Evolutionary conservation across 371 early-diverging fungal species (phyloP).

Genomic region (Lichtheimia corymbifera): DNA sequence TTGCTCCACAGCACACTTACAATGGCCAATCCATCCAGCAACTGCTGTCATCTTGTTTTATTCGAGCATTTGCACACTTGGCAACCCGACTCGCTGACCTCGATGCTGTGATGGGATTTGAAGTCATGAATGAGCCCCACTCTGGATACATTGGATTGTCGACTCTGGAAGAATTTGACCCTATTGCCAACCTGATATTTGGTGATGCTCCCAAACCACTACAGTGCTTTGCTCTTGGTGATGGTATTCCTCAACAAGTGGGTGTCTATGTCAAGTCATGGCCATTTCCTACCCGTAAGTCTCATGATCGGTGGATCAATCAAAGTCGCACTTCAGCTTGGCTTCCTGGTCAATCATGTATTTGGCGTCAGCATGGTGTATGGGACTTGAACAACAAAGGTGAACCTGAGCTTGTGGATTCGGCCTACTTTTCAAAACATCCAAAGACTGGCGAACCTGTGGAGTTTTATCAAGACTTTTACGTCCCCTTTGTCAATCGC

Average conservation of each 20-base stretch:
- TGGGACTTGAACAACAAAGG: slow-evolving; percentile 63
- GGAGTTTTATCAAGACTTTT: slow-evolving; percentile 68
- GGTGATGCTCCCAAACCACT: slow-evolving; percentile 72
- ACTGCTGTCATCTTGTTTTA: slow-evolving; percentile 51
- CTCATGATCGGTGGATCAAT: slow-evolving; percentile 61
- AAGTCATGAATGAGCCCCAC: slow-evolving; percentile 85
- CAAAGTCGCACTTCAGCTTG: slow-evolving; percentile 56
- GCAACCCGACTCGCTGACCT: slow-evolving; percentile 61
- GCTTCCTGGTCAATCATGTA: slow-evolving; percentile 59
- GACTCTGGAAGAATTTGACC: slow-evolving; percentile 60
- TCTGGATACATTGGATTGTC: slow-evolving; percentile 76
- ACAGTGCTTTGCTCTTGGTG: slow-evolving; percentile 73
- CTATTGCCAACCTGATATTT: slow-evolving; percentile 65
- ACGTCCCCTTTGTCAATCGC: slow-evolving; percentile 66
- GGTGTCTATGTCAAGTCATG: slow-evolving; percentile 74
- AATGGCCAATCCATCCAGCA: slow-evolving; percentile 59
- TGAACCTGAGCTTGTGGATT: slow-evolving; percentile 52
- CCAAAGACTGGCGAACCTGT: slow-evolving; percentile 54
- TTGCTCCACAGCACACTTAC: slow-evolving; percentile 64
- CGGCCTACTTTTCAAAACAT: slow-evolving; percentile 70
- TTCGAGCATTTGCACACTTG: slow-evolving; percentile 56
- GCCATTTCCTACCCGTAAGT: slow-evolving; percentile 71
- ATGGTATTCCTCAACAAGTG: slow-evolving; percentile 62
- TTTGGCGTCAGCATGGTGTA: slow-evolving; percentile 81
- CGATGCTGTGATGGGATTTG: slow-evolving; percentile 73